A percentile compares a stretch with the other conserved stretches of the same genome.
phyloP scores from a whole-genome alignment of 345 rosid genomes.

The Ceriops zippeliana region DNA sequence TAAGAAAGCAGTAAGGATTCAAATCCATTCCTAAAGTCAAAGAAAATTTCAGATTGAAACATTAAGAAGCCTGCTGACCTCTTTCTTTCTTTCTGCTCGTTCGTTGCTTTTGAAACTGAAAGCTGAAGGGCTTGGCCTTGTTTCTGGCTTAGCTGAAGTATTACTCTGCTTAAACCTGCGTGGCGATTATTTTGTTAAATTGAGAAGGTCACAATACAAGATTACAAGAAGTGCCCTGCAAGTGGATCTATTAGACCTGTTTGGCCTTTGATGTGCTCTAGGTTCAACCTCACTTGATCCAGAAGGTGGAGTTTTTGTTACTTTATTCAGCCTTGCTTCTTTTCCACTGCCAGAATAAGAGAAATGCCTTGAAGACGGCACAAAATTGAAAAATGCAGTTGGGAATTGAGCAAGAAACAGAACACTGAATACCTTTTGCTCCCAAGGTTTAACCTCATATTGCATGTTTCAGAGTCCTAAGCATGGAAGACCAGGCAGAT shows the following conservation, averaged over 20 bases:
- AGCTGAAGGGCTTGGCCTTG: conserved; percentile 32
- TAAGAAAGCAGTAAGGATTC: conserved; percentile 7
- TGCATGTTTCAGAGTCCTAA: conserved; percentile 40
- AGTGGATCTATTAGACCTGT: conserved; percentile 40
- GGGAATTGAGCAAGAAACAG: conserved; percentile 9
- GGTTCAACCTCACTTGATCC: conserved; percentile 37
- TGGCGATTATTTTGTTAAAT: conserved; percentile 15
- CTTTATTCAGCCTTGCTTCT: conserved; percentile 43
- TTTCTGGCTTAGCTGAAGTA: conserved; percentile 40
- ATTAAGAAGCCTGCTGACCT: conserved; percentile 41
- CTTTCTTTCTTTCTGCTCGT: conserved; percentile 79
- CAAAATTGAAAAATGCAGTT: conserved; percentile 7
- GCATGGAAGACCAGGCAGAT: conserved; percentile 13
- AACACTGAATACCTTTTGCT: conserved; percentile 47
- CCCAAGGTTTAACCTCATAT: conserved; percentile 32
- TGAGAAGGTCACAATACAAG: background rate
- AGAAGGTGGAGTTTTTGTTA: conserved; percentile 33
- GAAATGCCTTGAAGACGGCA: conserved; percentile 8
- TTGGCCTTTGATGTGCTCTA: conserved; percentile 33
- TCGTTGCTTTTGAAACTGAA: conserved; percentile 63
- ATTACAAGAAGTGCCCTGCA: background rate
- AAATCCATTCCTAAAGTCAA: background rate
- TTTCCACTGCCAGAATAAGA: conserved; percentile 40
- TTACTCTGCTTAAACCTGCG: conserved; percentile 43
- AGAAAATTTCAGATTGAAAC: background rate